Base-by-base conservation (phyloP, 1,284 basidiomycete species). In the Leucoagaricus sp. region DNA sequence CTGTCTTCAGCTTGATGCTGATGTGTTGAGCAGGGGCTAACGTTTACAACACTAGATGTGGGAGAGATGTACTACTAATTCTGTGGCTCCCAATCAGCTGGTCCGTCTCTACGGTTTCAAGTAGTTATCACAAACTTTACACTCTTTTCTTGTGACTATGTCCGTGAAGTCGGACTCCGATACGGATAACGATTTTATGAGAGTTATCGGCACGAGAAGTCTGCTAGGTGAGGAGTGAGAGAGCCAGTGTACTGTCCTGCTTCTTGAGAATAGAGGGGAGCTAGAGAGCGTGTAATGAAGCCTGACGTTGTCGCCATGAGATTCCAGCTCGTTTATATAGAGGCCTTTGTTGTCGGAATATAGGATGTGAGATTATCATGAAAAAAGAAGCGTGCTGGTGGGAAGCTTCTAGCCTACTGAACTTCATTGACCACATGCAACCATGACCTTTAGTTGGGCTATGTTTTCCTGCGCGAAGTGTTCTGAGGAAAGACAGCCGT, bases 371-470 rank as follows among this genome's bases (percentile, higher is more conserved):
- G 40, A 26, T 49, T 44, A 33, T 6, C 31, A 13, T 33, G 34
- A 28, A 21, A 42, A 55, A 44, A 49, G 53, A 55, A 55, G 53
- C 53, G 48, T 25, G 21, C 13, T 28, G 29, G 53, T 55, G 53
- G 47, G 53, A 55, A 55, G 28, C 26, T 12, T 33, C 28, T 36
- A 25, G 28, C 17, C 34, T 15, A 1, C 28, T 46, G 36, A 19
- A 23, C 44, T 12, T 53, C 17, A 34, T 12, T 19, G 26, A 17
- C 40, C 28, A 25, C 4, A 52, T 33, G 50, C 50, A n/a, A 33
- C 31, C 31, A 6, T 33, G 7, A 7, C 31, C 12, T 33, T 12
- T 33, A 7, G 31, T 6, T 33, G 31, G 12, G 31, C 6, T 33
- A 7, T 33, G 31, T 33, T 33, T 12, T 33, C 31, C 12, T 33